phyloP scores from a whole-genome alignment of 768 basidiomycete genomes.

The Kwoniella shandongensis region DNA sequence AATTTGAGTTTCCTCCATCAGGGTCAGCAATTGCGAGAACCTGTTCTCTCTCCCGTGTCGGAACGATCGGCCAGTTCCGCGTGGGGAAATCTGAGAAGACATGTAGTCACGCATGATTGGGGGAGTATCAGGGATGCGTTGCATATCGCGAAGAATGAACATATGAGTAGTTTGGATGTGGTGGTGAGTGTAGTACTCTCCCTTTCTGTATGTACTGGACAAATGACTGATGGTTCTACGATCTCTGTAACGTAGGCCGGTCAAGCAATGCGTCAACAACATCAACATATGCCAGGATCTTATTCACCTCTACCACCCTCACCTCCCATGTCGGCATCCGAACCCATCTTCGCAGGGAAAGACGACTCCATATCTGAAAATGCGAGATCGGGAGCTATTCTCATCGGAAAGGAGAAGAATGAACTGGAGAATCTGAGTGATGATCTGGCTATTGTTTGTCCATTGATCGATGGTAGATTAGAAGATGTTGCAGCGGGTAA shows the following conservation, averaged over 20 bases:
- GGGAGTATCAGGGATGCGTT: constrained; percentile 57
- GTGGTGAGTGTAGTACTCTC: constrained; percentile 59
- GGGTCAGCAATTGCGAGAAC: background rate
- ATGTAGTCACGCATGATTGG: constrained; percentile 56
- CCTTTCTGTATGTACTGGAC: no score
- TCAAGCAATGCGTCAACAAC: constrained; percentile 17
- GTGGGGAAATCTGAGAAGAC: constrained; percentile 53
- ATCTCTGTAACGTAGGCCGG: constrained; percentile 12
- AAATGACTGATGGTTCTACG: no score
- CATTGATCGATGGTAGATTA: constrained; percentile 67
- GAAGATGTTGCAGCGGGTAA: constrained; percentile 57
- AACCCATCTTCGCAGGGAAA: background rate
- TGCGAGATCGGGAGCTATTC: constrained; percentile 1
- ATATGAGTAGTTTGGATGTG: constrained; percentile 75
- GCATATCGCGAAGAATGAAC: constrained; percentile 64
- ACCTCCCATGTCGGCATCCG: background rate
- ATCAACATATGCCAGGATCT: constrained; percentile 14
- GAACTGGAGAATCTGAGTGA: constrained; percentile 52
- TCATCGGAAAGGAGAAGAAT: constrained; percentile 22
- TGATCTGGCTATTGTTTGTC: constrained; percentile 64
- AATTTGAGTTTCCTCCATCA: constrained; percentile 5
- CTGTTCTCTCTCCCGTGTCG: constrained; percentile 12
- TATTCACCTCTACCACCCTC: background rate
- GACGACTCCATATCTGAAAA: background rate
- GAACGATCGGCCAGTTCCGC: constrained; percentile 16